phyloP scores from a whole-genome alignment of 805 yeast species.

The Pichia sporocuriosa region DNA sequence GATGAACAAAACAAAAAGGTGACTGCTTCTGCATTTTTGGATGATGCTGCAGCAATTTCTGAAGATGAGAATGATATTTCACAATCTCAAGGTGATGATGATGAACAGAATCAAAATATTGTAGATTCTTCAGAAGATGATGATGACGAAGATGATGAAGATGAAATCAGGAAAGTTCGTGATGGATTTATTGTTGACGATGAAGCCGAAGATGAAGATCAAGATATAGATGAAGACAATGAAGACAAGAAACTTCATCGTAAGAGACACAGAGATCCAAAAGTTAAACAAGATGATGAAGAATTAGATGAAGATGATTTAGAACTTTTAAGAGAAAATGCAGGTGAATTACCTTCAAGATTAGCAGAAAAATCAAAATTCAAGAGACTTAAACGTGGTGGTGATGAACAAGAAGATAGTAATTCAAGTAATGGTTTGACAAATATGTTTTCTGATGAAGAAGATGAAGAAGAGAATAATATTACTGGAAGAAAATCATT shows the following conservation, averaged over 20 bases:
- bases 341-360: conserved; percentile 57
- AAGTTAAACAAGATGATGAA: conserved; percentile 35
- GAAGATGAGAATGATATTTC: conserved; percentile 34
- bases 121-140: conserved; percentile 86
- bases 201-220: conserved; percentile 57
- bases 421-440: conserved; percentile 38
- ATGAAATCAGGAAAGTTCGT: conserved; percentile 72
- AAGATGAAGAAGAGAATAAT: not conserved
- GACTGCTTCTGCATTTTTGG: conserved; percentile 14
- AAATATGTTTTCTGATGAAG: conserved; percentile 60
- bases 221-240: conserved; percentile 27
- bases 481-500: not conserved
- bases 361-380: conserved; percentile 41
- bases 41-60: conserved; percentile 27
- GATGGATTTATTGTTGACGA: conserved; percentile 95
- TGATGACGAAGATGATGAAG: conserved; percentile 81
- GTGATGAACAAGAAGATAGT: conserved; percentile 31
- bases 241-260: conserved; percentile 31
- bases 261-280: conserved; percentile 34
- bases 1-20: conserved; percentile 1
- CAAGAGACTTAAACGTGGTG: conserved; percentile 80
- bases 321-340: conserved; percentile 83
- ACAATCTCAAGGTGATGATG: conserved; percentile 21
- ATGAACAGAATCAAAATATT: conserved; percentile 19
- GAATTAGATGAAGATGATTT: conserved; percentile 92